Base-by-base conservation (phyloP, 306 rosid species). In the Adenanthera pavonina region DNA sequence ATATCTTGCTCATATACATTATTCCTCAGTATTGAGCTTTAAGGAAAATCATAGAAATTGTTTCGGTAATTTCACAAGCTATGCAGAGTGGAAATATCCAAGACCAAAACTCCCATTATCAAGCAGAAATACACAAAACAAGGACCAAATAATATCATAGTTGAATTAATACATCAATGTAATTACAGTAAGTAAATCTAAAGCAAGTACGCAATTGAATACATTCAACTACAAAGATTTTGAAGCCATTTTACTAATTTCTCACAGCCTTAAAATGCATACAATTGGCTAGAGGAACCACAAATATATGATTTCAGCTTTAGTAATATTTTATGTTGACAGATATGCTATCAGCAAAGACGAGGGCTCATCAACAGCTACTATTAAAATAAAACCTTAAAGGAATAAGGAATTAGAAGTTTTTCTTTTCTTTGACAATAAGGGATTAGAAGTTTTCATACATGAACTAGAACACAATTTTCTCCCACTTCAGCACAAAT, bases 371-470 rank as follows among this genome's bases (percentile, higher is more conserved):
- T 8, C 33, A 8, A 7, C 25, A 17, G 41, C 70, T 16, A 38
- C 49, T 17, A 38, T 38, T 66, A 6, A 14, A 38, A 38, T 2
- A 17, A 40, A 40, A 17, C 5, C 14, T 38, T 7, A 8, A 66
- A 7, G 48, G 14, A 25, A 36, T 16, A 36, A 38, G 20, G 78
- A 53, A 59, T 74, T n/a, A 47, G 25, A 69, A 66, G 59, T 19
- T 11, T 56, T 59, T 25, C 30, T 25, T 25, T 25, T 25, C 30
- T 25, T 25, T 25, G 30, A 25, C 30, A 25, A 25, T 25, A 25
- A 38, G 20, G 78, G 64, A 59, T 74, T n/a, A 47, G 25, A 69
- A 66, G 59, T 19, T 11, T 56, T 59, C 49, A 46, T 57, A 49
- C 40, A 36, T 35, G 38, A 78, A 69, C 36, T 35, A 36, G 10